A percentile compares a stretch with the other conserved stretches of the same genome.
These are phyloP conservation scores for Microbotryum scabiosae DNA, from an alignment of 1,284 basidiomycete genomes.

Conservation along the genomic window DNA sequence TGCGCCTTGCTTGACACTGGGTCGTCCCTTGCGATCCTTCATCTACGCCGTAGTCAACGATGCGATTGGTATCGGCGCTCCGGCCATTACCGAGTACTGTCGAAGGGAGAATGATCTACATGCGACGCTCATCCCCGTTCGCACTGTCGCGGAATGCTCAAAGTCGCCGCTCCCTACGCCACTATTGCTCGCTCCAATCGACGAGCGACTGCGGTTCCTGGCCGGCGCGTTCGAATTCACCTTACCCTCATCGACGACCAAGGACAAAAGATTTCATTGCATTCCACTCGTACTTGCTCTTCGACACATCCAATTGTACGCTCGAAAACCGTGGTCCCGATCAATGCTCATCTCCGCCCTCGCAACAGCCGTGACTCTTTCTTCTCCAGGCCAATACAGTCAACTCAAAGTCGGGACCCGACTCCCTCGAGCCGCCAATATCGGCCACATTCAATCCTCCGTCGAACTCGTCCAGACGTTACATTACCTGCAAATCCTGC, in stretches of 20 bases:
- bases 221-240: no score
- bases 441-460: background rate
- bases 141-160: background rate
- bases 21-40: constrained; percentile 56
- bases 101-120: constrained; percentile 5
- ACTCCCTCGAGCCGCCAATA: background rate
- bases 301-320: constrained; percentile 14
- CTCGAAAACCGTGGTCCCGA: constrained; percentile 1
- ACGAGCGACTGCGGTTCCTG: background rate
- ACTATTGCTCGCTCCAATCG: background rate
- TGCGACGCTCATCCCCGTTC: background rate
- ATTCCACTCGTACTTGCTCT: constrained; percentile 23
- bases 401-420: no score
- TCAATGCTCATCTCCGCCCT: constrained; percentile 12
- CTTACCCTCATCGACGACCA: background rate
- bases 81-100: constrained; percentile 9
- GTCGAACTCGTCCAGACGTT: background rate
- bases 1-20: constrained; percentile 47
- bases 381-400: no score
- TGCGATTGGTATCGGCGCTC: constrained; percentile 48
- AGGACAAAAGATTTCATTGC: background rate
- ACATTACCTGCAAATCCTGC: background rate
- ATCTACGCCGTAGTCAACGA: constrained; percentile 60
- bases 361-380: constrained; percentile 8
- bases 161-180: background rate